Percentiles rank a stretch among this genome's conserved stretches.
These are phyloP conservation scores for Fremontodendron californicum DNA, from an alignment of 345 rosid genomes.

Conservation along the genomic window DNA sequence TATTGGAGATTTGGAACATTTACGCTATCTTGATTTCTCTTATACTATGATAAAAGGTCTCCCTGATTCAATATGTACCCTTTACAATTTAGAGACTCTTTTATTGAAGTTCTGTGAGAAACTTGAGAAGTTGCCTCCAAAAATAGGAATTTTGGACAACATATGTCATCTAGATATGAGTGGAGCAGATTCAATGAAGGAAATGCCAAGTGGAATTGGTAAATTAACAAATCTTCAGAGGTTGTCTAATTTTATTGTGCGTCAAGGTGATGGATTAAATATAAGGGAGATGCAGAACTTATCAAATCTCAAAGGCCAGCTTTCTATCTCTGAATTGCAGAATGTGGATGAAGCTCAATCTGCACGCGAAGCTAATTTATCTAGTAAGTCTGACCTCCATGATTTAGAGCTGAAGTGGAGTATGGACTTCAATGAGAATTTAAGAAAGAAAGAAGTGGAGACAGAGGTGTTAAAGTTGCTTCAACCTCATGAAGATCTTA, in stretches of 20 bases:
- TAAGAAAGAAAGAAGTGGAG: not conserved
- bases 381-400: not conserved
- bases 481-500: constrained; percentile 11
- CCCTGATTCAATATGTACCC: not conserved
- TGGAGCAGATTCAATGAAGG: not conserved
- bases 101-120: not conserved
- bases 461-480: not conserved
- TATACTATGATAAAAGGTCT: not conserved
- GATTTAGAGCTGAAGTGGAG: constrained; percentile 1
- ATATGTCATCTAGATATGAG: constrained; percentile 25
- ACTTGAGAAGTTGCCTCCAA: constrained; percentile 16
- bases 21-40: constrained; percentile 16
- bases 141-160: constrained; percentile 13
- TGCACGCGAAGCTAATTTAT: not conserved
- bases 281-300: constrained; percentile 20
- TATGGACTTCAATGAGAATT: not conserved
- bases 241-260: constrained; percentile 20
- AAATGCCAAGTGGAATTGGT: constrained; percentile 19
- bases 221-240: constrained; percentile 14
- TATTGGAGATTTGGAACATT: constrained; percentile 13
- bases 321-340: constrained; percentile 17
- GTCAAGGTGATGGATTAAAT: not conserved
- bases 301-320: constrained; percentile 20
- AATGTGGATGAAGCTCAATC: not conserved
- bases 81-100: constrained; percentile 13